Base-by-base conservation (phyloP, 352 stramenopile genomes). In the Globisporangium paroecandrum region DNA sequence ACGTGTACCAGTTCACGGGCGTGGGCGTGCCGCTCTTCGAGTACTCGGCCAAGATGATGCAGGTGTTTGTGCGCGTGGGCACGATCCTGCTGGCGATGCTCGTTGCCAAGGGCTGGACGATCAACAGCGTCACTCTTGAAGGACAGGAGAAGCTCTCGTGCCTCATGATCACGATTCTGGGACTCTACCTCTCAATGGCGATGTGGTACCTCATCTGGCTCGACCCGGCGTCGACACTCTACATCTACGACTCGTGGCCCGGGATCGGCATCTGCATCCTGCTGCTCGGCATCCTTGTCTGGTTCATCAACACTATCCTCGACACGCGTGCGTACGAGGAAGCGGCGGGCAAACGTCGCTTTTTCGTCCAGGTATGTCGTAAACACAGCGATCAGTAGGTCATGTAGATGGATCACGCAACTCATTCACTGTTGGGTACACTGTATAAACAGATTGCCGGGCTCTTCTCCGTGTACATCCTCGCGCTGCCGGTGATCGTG, bases 201-300 rank as follows among this genome's bases (percentile, higher is more conserved):
- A 91, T 91, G 83, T 91, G 77, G 81, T 94, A 92, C 62, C 68
- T 92, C n/a, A 68, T 91, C 38, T 91, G 81, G 79, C 76, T 92
- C 41, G 83, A 92, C 62, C 83, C 83, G 6, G 81, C 83, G 5
- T 92, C 86, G 15, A 94, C 86, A 32, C 69, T 92, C 2, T 94
- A 92, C 77, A 90, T 94, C 27, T 92, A 90, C 71, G 86, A 94
- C 64, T 94, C 83, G 49, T 91, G 82, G 83, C 82, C 82, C 4
- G 77, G 79, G 3, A 64, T 91, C 54, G 79, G 81, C 1, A 92
- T 92, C 63, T 92, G 82, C 51, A 55, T 78, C 9, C 60, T 92
- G 6, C 84, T 90, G 25, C 65, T 91, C 24, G 70, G 80, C 13
- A 78, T 89, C 4, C 74, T 90, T 2, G 75, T 74, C 3, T 92